A percentile compares a stretch with the other conserved stretches of the same genome.
Evolutionary conservation across 768 basidiomycete species (phyloP).

Genomic region (Suillus subluteus): DNA sequence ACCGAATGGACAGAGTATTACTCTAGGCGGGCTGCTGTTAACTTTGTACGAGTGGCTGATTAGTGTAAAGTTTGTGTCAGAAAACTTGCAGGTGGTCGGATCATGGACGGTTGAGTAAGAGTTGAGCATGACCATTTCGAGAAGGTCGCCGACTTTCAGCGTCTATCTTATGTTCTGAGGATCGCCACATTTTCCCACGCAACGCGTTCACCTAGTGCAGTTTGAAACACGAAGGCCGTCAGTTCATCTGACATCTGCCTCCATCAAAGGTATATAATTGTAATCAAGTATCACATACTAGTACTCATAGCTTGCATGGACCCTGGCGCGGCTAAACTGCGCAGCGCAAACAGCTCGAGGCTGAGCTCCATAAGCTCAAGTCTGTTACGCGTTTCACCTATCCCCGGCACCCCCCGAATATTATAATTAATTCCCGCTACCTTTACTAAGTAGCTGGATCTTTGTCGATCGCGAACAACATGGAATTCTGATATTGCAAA

Average conservation of each 20-base stretch:
- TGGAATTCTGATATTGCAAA: too few species aligned
- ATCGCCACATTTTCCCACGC: too few species aligned
- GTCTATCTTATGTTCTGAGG: background rate
- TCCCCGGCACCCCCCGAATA: background rate
- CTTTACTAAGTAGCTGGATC: too few species aligned
- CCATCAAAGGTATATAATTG: too few species aligned
- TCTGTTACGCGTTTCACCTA: background rate
- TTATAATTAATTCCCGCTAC: too few species aligned
- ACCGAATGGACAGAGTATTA: background rate
- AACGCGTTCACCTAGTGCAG: too few species aligned
- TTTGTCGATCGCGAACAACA: too few species aligned
- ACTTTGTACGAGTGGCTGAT: background rate
- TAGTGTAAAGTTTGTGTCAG: background rate
- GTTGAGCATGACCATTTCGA: background rate
- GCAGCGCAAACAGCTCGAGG: background rate
- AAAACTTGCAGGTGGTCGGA: background rate
- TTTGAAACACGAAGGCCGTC: too few species aligned
- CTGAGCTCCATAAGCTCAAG: background rate
- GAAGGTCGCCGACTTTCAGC: slow-evolving; percentile 1
- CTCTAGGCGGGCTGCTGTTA: background rate
- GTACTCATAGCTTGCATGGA: too few species aligned
- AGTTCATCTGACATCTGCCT: too few species aligned
- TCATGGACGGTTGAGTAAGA: background rate
- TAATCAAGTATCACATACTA: too few species aligned
- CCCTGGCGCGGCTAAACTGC: too few species aligned